Evolutionary conservation across 371 early-diverging fungal genomes (phyloP), one percentile per base, ranked within the genome.

Genomic region (Rhizopus microsporus): DNA sequence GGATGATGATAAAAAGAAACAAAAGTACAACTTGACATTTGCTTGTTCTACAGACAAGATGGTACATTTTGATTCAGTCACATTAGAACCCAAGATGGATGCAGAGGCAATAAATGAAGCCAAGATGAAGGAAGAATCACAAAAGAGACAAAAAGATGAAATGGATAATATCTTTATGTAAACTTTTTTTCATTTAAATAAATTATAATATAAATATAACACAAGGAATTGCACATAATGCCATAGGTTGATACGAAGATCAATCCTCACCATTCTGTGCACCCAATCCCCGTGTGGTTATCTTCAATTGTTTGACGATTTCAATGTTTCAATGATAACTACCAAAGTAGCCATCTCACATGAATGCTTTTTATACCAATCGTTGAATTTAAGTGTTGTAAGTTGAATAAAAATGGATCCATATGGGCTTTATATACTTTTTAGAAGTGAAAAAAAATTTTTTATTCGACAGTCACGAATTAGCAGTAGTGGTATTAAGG

Each of bases 281-380:
- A 68, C 68, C 68, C 68, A 63, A 60, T 50, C 57, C 55, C 38
- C 60, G 64, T 63, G 63, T 43, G 52, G 38, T 60, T 48, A 4
- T 68, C 61, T 68, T 56, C 68, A 68, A 68, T 68, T 68, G 68
- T 46, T 68, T 63, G 68, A 68, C 68, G 68, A 68, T 63, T 68
- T 68, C 68, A 56, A 40, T 68, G 68, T 60, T 38, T 68, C 68
- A 57, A 47, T 32, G 68, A 68, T 68, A 67, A 48, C 39, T 56
- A 63, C 68, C 57, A 49, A 60, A 31, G 58, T 44, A 63, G 29
- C 34, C 68, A 68, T 60, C 64, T 68, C 68, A 68, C 68, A 68
- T 59, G 68, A 68, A 68, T 63, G 68, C 68, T 65, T 68, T 67
- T 68, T 63, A 60, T 62, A 57, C 37, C 68, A 68, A 68, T 60